Evolutionary conservation across 352 stramenopile genomes (phyloP), one percentile per base, ranked within the genome.

Genomic region (Pythium dissotocum): DNA sequence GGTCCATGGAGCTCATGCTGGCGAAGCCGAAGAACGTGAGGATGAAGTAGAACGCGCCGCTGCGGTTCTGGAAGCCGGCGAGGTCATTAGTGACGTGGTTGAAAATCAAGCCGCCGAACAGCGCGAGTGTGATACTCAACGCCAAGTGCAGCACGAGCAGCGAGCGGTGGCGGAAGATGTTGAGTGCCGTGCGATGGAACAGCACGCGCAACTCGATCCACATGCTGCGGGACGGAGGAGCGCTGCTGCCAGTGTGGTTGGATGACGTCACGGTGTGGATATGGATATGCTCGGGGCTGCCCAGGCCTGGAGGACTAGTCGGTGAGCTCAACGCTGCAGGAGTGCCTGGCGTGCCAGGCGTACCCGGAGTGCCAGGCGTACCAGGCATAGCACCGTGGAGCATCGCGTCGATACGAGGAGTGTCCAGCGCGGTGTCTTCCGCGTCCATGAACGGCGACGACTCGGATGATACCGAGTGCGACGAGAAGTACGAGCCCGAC

Each of bases 21-120:
- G 83, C 81, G 67, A 95, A 95, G 30, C 83, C 87, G 56, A 95
- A 95, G 57, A 95, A 93, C 14, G 85, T 95, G 63, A 95, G 70
- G 52, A 91, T 89, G 58, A 95, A 95, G 77, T 88, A 91, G 61
- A 95, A 95, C 21, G 87, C 85, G 36, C 85, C 87, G 56, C 82
- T 93, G 61, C 87, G 85, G 61, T 95, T 95, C 62, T 93, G 87
- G 67, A 95, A 95, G 1, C 87, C 87, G 36, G 87, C 87, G 18
- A 95, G 77, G 51, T 95, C 85, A 56, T 91, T 87, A 32, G 85
- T 87, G 54, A 95, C 84, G 61, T 91, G 76, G 57, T 90, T 88
- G 71, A 95, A 95, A 63, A 93, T 92, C 8, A 91, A 48, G 0
- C 85, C 87, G 13, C 77, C 81, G 56, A 90, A 81, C 9, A 95